Conservation (phyloP, 73 alveolate genomes). For the Symbiodinium natans region DNA sequence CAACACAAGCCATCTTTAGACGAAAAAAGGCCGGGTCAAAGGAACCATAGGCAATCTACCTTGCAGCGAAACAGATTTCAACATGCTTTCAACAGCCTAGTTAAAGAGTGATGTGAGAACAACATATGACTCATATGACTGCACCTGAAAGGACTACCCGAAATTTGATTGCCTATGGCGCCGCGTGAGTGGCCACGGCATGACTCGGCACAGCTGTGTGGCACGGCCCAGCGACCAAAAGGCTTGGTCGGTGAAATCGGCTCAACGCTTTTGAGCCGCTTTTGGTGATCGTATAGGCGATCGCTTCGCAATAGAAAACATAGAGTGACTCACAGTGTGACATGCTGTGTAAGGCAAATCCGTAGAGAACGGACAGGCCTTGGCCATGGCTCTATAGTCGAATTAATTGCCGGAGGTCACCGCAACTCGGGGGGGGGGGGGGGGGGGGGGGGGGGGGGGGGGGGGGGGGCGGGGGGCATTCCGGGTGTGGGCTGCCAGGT, state of each 20-base stretch:
- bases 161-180: background rate
- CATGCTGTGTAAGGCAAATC: no score
- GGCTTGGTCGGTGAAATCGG: slow-evolving; percentile 14
- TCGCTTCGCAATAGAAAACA: slow-evolving; percentile 9
- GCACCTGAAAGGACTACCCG: background rate
- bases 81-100: background rate
- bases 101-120: background rate
- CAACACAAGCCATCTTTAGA: background rate
- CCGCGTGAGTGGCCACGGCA: background rate
- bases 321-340: no score
- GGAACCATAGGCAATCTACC: background rate
- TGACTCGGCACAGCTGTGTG: background rate
- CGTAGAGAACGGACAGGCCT: background rate
- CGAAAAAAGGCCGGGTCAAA: slow-evolving; percentile 13
- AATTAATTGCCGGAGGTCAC: no score
- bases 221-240: slow-evolving; percentile 9
- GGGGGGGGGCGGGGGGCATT: no score
- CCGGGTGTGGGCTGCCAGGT: no score
- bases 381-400: background rate
- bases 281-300: no score
- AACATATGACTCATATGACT: background rate
- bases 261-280: slow-evolving; percentile 6
- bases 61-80: background rate
- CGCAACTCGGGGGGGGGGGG: no score
- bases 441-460: no score